A percentile compares a stretch with the other conserved stretches of the same genome.
These are phyloP conservation scores for Lachnellula occidentalis DNA, from an alignment of 2,329 filamentous ascomycete genomes.

Conservation along the genomic window DNA sequence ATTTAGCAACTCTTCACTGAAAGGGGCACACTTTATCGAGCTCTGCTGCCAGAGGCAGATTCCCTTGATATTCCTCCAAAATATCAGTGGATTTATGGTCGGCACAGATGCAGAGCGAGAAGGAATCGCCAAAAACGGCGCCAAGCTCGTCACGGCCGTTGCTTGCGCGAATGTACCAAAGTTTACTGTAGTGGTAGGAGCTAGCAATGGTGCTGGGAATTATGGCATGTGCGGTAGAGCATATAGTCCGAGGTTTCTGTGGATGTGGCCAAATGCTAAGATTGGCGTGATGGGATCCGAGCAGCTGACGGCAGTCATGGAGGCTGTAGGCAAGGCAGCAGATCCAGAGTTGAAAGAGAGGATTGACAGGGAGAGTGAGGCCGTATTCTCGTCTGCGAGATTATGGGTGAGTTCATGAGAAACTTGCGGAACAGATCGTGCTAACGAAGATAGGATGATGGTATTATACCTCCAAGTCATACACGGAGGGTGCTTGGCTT, in stretches of 20 bases:
- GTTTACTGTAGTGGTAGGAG: constrained; percentile 93
- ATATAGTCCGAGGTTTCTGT: constrained; percentile 85
- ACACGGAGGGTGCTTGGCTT: constrained; percentile 68
- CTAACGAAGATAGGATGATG: constrained; percentile 55
- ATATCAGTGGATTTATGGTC: constrained; percentile 98
- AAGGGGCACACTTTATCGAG: constrained; percentile 96
- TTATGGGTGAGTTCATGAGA: constrained; percentile 58
- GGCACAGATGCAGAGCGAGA: constrained; percentile 86
- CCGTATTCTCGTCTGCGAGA: constrained; percentile 79
- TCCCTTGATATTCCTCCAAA: constrained; percentile 89
- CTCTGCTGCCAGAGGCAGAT: constrained; percentile 86
- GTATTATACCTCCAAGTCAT: constrained; percentile 72
- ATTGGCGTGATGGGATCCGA: constrained; percentile 95
- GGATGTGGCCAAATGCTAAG: constrained; percentile 97
- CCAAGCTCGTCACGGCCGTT: constrained; percentile 92
- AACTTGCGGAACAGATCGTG: constrained; percentile 6
- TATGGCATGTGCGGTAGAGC: constrained; percentile 98
- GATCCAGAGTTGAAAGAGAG: constrained; percentile 76
- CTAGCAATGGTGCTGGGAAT: constrained; percentile 88
- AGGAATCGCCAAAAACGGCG: constrained; percentile 95
- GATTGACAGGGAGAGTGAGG: constrained; percentile 87
- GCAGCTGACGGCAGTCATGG: constrained; percentile 89
- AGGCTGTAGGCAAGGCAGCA: constrained; percentile 77
- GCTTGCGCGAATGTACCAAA: constrained; percentile 93
- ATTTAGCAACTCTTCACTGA: constrained; percentile 81